phyloP scores from a whole-genome alignment of 352 stramenopile genomes.

The Phytophthora sansomeana region DNA sequence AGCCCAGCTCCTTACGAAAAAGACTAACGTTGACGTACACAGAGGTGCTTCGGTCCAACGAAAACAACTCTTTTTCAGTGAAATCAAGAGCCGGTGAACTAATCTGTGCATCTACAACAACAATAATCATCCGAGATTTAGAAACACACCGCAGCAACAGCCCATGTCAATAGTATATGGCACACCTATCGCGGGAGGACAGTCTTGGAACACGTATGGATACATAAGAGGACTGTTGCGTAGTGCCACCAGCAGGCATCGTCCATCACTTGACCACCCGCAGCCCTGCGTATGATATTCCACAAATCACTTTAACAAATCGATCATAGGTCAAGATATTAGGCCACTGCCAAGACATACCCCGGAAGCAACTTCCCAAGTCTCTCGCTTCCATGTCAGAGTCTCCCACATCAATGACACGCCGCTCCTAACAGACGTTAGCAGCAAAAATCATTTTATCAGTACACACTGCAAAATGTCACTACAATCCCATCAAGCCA shows the following conservation, averaged over 20 bases:
- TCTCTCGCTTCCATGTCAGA: slow-evolving; percentile 80
- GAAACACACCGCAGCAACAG: too few relatives aligned
- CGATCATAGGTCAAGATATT: neutral
- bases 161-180: too few relatives aligned
- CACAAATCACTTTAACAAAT: slow-evolving; percentile 4
- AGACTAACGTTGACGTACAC: slow-evolving; percentile 44
- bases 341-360: slow-evolving; percentile 37
- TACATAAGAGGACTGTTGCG: slow-evolving; percentile 68
- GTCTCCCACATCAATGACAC: slow-evolving; percentile 85
- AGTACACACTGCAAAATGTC: neutral
- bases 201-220: slow-evolving; percentile 73
- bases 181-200: slow-evolving; percentile 68
- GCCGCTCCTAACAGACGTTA: slow-evolving; percentile 39
- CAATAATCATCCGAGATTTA: neutral
- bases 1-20: neutral
- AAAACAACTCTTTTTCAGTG: slow-evolving; percentile 64
- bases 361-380: slow-evolving; percentile 69
- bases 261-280: slow-evolving; percentile 77
- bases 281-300: slow-evolving; percentile 49
- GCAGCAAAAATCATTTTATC: neutral
- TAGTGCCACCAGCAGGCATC: slow-evolving; percentile 70
- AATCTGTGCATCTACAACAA: slow-evolving; percentile 68
- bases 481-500: neutral
- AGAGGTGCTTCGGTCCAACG: slow-evolving; percentile 65
- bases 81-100: slow-evolving; percentile 77